Evolutionary conservation across 1,284 basidiomycete genomes (phyloP), one percentile per base, ranked within the genome.

Genomic region (Cystobasidiaceae sp.): DNA sequence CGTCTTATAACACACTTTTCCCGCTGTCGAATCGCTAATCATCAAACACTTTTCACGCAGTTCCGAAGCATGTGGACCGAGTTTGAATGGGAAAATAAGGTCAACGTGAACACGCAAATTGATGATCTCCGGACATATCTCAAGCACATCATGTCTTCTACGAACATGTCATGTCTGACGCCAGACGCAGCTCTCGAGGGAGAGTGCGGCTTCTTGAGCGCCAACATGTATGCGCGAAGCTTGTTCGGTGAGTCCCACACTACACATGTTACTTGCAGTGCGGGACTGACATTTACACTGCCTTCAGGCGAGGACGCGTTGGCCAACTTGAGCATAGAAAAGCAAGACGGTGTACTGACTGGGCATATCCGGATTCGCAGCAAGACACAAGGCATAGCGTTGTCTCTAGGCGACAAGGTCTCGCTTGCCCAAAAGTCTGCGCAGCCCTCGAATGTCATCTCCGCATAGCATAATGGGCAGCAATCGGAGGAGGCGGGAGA

Each of bases 11-110:
- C n/a, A n/a, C n/a, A n/a, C n/a, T n/a, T n/a, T n/a, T n/a, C n/a
- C n/a, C n/a, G n/a, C n/a, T n/a, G n/a, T n/a, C n/a, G n/a, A n/a
- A n/a, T n/a, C n/a, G n/a, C n/a, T n/a, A n/a, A n/a, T n/a, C n/a
- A n/a, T n/a, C n/a, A n/a, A n/a, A n/a, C n/a, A n/a, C n/a, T n/a
- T n/a, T n/a, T n/a, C n/a, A 8, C 21, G 8, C 76, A 91, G 88
- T 94, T 94, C 85, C 85, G 92, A 39, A 89, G 85, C 77, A 93
- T 93, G 90, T 94, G 92, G 92, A 96, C 91, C 52, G 93, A 94
- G 78, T 96, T 96, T 72, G 92, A 96, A 77, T 97, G 93, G 93
- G 93, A 96, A 81, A 97, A 97, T 81, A 85, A 93, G 74, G 92
- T 96, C 67, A 93, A 93, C 73, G 90, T 96, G 64, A 87, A 87